Base-by-base conservation (phyloP, 352 stramenopile genomes). In the Pythium dissotocum region DNA sequence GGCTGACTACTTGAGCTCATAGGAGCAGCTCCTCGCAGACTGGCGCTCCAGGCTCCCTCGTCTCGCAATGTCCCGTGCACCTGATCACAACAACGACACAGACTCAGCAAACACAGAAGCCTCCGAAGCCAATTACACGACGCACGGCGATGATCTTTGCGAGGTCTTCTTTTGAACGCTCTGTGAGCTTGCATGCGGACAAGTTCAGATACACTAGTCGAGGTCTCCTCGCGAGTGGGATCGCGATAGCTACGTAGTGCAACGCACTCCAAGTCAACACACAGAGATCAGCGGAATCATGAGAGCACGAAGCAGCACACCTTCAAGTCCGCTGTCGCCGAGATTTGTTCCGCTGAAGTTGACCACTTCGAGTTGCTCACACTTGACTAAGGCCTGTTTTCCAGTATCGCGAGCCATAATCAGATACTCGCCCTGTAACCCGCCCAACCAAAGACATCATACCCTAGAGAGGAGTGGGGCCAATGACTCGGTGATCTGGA, bases 71-170 rank as follows among this genome's bases (percentile, higher is more conserved):
- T 75, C 26, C 77, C 80, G 33, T 87, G 76, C 24, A 90, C 72
- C 82, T 90, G 42, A 32, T 24, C 1, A 4, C 55, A 16, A 58
- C 40, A 59, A 8, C 26, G 53, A 44, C 6, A 14, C 18, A 61
- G 55, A 51, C 30, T 51, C 44, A 57, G 53, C 28, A 18, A 63
- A 35, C 14, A 28, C 21, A 32, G 18, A 59, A 13, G 7, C 12
- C 26, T 13, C 26, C 38, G 8, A 44, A 6, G 51, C 6, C 24
- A n/a, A 35, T 10, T 6, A 4, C 26, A 8, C 5, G 13, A 46
- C 66, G 42, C 69, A 87, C 80, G 0, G 78, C 71, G n/a, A 88
- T 80, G 55, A 90, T 83, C 70, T 90, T 90, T 7, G 75, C 57
- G n/a, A 88, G 65, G 57, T 84, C 75, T 12, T 77, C 66, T 58